Conservation (phyloP, 805 yeast genomes). For the Barnettozyma botsteinii region DNA sequence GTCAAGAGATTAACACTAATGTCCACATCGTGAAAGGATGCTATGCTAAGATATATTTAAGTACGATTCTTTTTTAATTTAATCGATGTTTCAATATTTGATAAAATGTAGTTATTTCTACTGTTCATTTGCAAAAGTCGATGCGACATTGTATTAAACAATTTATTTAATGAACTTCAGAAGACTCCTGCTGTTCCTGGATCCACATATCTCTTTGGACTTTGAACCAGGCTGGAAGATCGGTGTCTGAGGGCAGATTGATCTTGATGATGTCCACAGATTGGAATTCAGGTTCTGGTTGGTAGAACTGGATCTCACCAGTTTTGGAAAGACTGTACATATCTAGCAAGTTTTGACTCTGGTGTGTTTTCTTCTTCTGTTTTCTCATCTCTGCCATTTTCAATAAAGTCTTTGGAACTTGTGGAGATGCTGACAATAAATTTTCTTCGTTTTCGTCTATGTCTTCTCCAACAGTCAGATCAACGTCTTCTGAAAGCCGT, state of each 20-base stretch:
- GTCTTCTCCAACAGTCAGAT: conserved; percentile 11
- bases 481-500: conserved; percentile 8
- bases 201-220: conserved; percentile 66
- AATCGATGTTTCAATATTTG: too few relatives aligned
- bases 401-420: conserved; percentile 56
- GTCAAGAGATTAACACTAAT: too few relatives aligned
- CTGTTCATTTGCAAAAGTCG: too few relatives aligned
- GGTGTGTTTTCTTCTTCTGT: conserved; percentile 23
- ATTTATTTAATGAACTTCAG: too few relatives aligned
- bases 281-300: conserved; percentile 15
- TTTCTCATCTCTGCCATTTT: conserved; percentile 44
- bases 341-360: conserved; percentile 7
- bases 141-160: too few relatives aligned
- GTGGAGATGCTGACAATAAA: conserved; percentile 55
- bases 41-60: too few relatives aligned
- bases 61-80: too few relatives aligned
- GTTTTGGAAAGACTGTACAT: conserved; percentile 4
- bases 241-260: conserved; percentile 48
- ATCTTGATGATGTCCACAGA: conserved; percentile 20
- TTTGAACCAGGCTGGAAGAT: conserved; percentile 73
- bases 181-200: conserved; percentile 24
- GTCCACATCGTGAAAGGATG: too few relatives aligned
- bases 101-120: too few relatives aligned
- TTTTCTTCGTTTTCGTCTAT: conserved; percentile 21
- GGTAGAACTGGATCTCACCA: conserved; percentile 18